These are phyloP conservation scores for Geranium brycei DNA, from an alignment of 345 rosid genomes.

Conservation along the genomic window DNA sequence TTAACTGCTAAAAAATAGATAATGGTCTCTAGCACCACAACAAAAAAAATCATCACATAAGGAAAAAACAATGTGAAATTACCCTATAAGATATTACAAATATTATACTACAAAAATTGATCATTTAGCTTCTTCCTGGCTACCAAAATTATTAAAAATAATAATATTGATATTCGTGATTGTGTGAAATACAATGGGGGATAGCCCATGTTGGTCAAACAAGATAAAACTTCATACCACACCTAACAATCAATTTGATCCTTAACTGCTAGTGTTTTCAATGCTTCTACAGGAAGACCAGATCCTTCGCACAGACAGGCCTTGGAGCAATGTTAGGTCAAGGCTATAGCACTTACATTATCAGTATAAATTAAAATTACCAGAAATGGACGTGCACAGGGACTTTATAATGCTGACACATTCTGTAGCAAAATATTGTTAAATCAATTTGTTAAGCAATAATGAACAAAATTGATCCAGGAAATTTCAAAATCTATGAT, in stretches of 20 bases:
- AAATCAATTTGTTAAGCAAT: not conserved
- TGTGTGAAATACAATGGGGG: no score
- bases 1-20: not conserved
- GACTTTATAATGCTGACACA: not conserved
- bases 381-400: not conserved
- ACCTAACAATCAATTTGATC: no score
- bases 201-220: not conserved
- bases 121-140: not conserved
- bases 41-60: not conserved
- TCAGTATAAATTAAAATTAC: no score
- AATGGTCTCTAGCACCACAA: not conserved
- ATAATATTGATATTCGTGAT: no score
- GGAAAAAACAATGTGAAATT: not conserved
- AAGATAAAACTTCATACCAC: not conserved
- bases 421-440: not conserved
- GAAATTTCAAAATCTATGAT: not conserved
- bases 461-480: no score
- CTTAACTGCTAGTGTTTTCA: no score
- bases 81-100: not conserved
- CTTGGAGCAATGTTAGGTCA: not conserved
- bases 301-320: not conserved
- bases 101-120: not conserved
- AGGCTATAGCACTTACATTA: not conserved
- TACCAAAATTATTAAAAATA: not conserved
- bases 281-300: no score